Evolutionary conservation across 2,329 filamentous ascomycete species (phyloP), one percentile per base, ranked within the genome.

Genomic region (Remersonia thermophila): DNA sequence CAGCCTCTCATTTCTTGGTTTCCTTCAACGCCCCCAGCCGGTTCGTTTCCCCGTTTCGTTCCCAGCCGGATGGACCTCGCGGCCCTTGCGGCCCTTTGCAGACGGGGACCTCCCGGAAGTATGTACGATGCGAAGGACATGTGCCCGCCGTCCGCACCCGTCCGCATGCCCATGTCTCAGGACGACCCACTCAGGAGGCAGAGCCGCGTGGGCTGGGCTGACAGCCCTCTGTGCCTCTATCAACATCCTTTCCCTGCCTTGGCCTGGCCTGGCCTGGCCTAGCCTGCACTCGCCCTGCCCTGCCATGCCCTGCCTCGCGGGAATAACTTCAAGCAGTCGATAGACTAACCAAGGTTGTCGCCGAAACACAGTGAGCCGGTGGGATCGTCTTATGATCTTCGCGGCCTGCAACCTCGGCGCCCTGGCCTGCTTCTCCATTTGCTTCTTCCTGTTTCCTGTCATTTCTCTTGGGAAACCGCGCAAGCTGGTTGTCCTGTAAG

Each of bases 401-500:
- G 80, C 74, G 47, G 85, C 80, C 54, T 93, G 89, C 66, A 93
- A 94, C 61, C 61, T 94, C 50, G 86, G 81, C 43, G 86, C 91
- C 45, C 69, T 85, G 46, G 84, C 83, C 48, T 89, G 93, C 67
- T 96, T 98, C 67, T 76, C 93, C 57, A 77, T 93, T 51, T 87
- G 83, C 67, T 93, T 96, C 65, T 80, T 80, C 50, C 68, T 96
- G 39, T 89, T 93, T 63, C 87, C 87, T 37, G 70, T 87, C 42
- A 71, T 95, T 48, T 72, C 83, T 47, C 61, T 85, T 47, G 41
- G 31, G 8, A 78, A 73, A 56, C 87, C 89, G 49, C 77, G 83
- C 61, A 98, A 96, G 69, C 95, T 98, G 67, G 87, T 89, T 37
- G 86, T 93, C 47, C 61, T 96, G 91, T 96, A 77, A 82, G 89